These are phyloP conservation scores for Protea cynaroides DNA, from an alignment of 164 flowering plant genomes.

Conservation along the genomic window DNA sequence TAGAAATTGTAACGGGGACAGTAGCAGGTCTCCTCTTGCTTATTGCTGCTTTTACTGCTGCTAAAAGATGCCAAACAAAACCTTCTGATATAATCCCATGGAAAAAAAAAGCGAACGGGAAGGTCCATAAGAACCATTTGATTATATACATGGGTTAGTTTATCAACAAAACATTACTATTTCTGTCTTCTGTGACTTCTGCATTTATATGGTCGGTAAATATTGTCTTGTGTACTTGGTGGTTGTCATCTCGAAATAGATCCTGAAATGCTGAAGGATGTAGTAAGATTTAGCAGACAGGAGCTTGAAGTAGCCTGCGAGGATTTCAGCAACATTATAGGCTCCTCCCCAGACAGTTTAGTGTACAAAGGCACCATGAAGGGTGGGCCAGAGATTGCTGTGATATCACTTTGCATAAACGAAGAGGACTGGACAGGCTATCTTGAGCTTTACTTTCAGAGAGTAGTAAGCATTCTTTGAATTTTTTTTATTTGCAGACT, in stretches of 20 bases:
- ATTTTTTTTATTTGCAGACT: neutral
- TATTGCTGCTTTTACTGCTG: slow-evolving; percentile 42
- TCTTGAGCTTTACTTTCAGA: slow-evolving; percentile 83
- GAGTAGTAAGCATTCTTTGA: slow-evolving; percentile 47
- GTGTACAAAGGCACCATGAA: slow-evolving; percentile 84
- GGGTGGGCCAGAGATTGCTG: slow-evolving; percentile 92
- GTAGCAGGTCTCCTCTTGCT: slow-evolving; percentile 51
- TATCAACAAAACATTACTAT: neutral
- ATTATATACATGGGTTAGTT: slow-evolving; percentile 50
- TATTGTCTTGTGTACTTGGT: neutral
- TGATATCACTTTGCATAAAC: slow-evolving; percentile 76
- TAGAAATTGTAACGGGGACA: slow-evolving; percentile 74
- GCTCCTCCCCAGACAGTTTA: slow-evolving; percentile 82
- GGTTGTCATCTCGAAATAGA: slow-evolving; percentile 34
- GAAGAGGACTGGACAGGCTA: slow-evolving; percentile 86
- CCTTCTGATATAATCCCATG: slow-evolving; percentile 63
- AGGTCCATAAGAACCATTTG: slow-evolving; percentile 53
- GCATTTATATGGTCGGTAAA: too few relatives aligned
- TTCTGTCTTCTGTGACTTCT: neutral
- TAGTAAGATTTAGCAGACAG: slow-evolving; percentile 57
- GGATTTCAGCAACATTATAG: slow-evolving; percentile 97
- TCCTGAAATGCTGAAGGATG: slow-evolving; percentile 67
- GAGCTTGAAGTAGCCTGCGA: slow-evolving; percentile 98
- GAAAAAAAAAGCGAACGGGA: slow-evolving; percentile 66
- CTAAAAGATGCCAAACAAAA: slow-evolving; percentile 49